These are phyloP conservation scores for Scheffersomyces segobiensis DNA, from an alignment of 1,139 yeast species.

Conservation along the genomic window DNA sequence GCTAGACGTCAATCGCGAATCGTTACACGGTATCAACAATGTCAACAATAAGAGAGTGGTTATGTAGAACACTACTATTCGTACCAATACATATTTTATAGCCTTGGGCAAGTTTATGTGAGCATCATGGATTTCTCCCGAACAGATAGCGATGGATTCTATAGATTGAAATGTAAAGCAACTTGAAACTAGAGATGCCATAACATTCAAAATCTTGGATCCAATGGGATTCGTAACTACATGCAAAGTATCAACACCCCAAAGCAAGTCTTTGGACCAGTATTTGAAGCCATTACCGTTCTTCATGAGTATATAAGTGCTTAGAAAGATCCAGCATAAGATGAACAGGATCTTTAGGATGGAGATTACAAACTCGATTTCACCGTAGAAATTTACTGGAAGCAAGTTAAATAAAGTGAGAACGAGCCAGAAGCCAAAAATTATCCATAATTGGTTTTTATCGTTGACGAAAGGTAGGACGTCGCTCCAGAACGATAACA, in stretches of 20 bases:
- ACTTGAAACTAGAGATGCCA: slow-evolving; percentile 9
- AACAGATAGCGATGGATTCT: slow-evolving; percentile 15
- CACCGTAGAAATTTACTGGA: slow-evolving; percentile 25
- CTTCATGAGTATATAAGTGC: slow-evolving; percentile 3
- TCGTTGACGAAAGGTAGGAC: slow-evolving; percentile 2
- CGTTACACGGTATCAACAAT: slow-evolving; percentile 17
- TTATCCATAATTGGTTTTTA: slow-evolving; percentile 8
- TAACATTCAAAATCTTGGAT: not conserved
- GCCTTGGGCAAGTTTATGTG: slow-evolving; percentile 10
- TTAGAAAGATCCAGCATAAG: slow-evolving; percentile 15
- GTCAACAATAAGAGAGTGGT: slow-evolving; percentile 16
- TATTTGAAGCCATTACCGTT: slow-evolving; percentile 4
- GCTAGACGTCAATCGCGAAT: slow-evolving; percentile 9
- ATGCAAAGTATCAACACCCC: slow-evolving; percentile 2
- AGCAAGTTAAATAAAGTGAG: slow-evolving; percentile 20
- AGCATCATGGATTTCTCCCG: slow-evolving; percentile 13
- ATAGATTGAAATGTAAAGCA: slow-evolving; percentile 16
- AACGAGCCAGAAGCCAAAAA: slow-evolving; percentile 14
- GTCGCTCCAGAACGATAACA: slow-evolving; percentile 15
- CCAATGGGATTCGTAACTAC: not conserved
- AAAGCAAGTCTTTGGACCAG: slow-evolving; percentile 7
- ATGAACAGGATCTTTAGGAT: slow-evolving; percentile 21
- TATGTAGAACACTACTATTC: slow-evolving; percentile 18
- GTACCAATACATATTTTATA: slow-evolving; percentile 13
- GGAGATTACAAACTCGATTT: slow-evolving; percentile 20